phyloP scores from a whole-genome alignment of 805 yeast genomes.

The Yarrowia sp. region DNA sequence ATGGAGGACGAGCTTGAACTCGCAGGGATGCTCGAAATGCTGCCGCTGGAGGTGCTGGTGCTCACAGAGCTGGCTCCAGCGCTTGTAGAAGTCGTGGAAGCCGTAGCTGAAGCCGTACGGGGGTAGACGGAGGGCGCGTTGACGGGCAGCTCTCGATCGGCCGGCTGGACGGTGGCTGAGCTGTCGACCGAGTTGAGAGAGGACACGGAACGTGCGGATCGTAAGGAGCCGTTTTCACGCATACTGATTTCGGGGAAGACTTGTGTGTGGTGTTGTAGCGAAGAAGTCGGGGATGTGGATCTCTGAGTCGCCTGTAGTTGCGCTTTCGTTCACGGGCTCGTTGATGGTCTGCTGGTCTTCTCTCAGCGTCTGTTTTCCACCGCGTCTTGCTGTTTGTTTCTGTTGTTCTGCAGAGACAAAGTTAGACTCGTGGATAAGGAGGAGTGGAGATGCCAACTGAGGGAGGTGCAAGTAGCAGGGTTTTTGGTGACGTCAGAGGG shows the following conservation, averaged over 20 bases:
- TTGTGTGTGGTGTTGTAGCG: neutral
- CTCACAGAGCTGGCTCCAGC: neutral
- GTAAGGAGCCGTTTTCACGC: conserved; percentile 1
- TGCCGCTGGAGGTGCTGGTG: conserved; percentile 1
- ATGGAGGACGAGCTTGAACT: neutral
- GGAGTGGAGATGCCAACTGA: conserved; percentile 8
- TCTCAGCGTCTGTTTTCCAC: neutral
- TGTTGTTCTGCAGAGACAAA: conserved; percentile 13
- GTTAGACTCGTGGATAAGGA: conserved; percentile 24
- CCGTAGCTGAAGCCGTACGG: conserved; percentile 11
- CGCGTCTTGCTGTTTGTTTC: neutral
- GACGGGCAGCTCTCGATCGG: neutral
- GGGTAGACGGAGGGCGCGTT: conserved; percentile 17
- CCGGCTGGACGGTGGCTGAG: conserved; percentile 5
- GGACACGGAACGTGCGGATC: conserved; percentile 20
- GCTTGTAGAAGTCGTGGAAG: neutral
- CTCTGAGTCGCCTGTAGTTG: no score
- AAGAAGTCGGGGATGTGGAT: no score
- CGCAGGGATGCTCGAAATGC: neutral
- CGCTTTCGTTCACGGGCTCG: neutral
- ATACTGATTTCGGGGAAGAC: neutral
- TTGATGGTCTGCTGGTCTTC: neutral
- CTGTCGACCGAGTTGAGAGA: conserved; percentile 8
- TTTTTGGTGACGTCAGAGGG: neutral
- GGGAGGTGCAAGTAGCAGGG: neutral